Evolutionary conservation across 2,329 filamentous ascomycete genomes (phyloP).

Genomic region (Exophiala sideris): DNA sequence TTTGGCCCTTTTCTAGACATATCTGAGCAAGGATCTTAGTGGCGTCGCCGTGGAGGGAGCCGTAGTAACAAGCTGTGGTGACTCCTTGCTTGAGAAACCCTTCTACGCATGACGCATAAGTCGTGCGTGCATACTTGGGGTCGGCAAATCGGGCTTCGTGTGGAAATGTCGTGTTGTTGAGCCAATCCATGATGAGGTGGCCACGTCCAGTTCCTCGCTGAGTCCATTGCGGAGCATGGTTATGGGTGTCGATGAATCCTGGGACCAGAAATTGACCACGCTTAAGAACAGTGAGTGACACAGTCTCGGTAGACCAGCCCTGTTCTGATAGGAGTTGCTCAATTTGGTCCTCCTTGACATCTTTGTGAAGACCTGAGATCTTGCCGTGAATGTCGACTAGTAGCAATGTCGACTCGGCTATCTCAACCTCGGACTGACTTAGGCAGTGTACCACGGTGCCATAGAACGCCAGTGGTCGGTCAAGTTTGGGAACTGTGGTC

Average conservation of each 20-base stretch:
- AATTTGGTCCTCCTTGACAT: slow-evolving; percentile 18
- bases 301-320: background rate
- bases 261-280: slow-evolving; percentile 51
- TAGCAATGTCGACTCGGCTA: slow-evolving; percentile 35
- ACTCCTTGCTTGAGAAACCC: slow-evolving; percentile 61
- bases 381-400: slow-evolving; percentile 4
- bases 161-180: slow-evolving; percentile 62
- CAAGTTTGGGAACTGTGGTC: background rate
- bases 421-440: slow-evolving; percentile 33
- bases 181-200: slow-evolving; percentile 54
- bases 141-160: slow-evolving; percentile 61
- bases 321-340: background rate
- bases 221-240: slow-evolving; percentile 60
- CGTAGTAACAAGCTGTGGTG: slow-evolving; percentile 62
- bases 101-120: slow-evolving; percentile 53
- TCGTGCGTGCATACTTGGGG: slow-evolving; percentile 48
- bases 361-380: slow-evolving; percentile 28
- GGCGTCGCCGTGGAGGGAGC: slow-evolving; percentile 54
- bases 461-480: slow-evolving; percentile 32
- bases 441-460: slow-evolving; percentile 44
- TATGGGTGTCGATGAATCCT: slow-evolving; percentile 65
- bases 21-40: slow-evolving; percentile 57
- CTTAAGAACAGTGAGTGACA: slow-evolving; percentile 9
- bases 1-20: slow-evolving; percentile 53
- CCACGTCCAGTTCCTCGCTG: slow-evolving; percentile 46